Evolutionary conservation across 805 yeast genomes (phyloP), one percentile per base, ranked within the genome.

Genomic region (Hanseniaspora guilliermondii): DNA sequence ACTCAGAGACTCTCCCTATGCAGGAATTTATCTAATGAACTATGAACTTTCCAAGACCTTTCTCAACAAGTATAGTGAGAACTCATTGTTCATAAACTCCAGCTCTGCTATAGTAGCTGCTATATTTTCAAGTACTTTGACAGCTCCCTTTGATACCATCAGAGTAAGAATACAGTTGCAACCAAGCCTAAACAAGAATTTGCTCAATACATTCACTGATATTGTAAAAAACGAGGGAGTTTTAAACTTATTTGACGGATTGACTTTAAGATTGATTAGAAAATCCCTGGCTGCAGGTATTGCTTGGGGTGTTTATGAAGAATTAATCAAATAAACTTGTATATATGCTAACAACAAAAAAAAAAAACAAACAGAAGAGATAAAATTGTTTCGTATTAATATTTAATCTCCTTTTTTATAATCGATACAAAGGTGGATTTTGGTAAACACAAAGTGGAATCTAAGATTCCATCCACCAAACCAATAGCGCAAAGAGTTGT

Each of bases 241-340:
- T 25, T 58, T 67, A 25, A 76, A 81, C 46, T 70, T 93, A 53
- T 89, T 93, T 65, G 83, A 87, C 65, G 98, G 98, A 0, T 69
- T 93, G 32, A 77, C 87, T 40, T 73, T 93, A 60, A 73, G 98
- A 59, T 73, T 93, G 49, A 75, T 83, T 4, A 75, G 97, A 60
- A 93, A 93, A 68, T 96, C 91, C 0, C 66, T 86, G 47, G 85
- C 95, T 67, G 91, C 97, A 0, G 97, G 96, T 1, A 87, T 93
- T 57, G 88, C 96, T 49, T 93, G 98, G 98, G 87, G 96, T 56
- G 82, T 93, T 24, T 93, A 91, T 65, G 98, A 93, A 67, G 97
- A 93, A 64, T 69, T 91, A 53, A 77, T 91, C 39, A 73, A 72
- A 61, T 37, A 17, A 58, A 58, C 44, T 19, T 40, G n/a, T 40